phyloP scores from a whole-genome alignment of 2,329 filamentous ascomycete species.

The Beauveria rudraprayagi region DNA sequence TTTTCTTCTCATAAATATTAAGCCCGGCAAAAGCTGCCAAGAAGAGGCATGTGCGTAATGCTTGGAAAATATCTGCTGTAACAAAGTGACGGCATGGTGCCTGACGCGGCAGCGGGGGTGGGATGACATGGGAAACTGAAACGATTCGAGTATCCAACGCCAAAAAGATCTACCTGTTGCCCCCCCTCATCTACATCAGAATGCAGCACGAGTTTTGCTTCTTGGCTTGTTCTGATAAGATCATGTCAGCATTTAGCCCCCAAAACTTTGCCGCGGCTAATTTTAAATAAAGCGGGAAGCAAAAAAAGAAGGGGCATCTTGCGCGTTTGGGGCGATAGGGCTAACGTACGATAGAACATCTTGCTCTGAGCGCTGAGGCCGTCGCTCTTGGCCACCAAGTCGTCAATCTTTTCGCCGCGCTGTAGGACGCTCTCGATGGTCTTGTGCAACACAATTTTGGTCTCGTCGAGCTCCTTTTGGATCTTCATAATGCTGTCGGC shows the following conservation, averaged over 20 bases:
- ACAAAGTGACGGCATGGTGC: neutral
- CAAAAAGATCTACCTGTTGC: slow-evolving; percentile 14
- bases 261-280: neutral
- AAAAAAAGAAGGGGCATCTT: neutral
- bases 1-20: neutral
- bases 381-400: slow-evolving; percentile 87
- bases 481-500: slow-evolving; percentile 94
- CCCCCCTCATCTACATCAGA: slow-evolving; percentile 45
- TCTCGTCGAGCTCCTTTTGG: slow-evolving; percentile 93
- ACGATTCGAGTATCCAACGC: slow-evolving; percentile 19
- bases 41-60: neutral
- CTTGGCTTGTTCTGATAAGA: slow-evolving; percentile 53
- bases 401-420: slow-evolving; percentile 94
- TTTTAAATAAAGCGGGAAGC: neutral
- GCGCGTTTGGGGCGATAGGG: neutral
- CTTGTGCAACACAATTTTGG: slow-evolving; percentile 94
- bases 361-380: slow-evolving; percentile 86
- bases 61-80: neutral
- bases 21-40: neutral
- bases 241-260: slow-evolving; percentile 10
- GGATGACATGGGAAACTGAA: neutral
- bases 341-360: slow-evolving; percentile 80
- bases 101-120: neutral
- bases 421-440: slow-evolving; percentile 84
- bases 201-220: slow-evolving; percentile 73